phyloP scores from a whole-genome alignment of 1,139 yeast genomes.

The Taiozyma sp. region DNA sequence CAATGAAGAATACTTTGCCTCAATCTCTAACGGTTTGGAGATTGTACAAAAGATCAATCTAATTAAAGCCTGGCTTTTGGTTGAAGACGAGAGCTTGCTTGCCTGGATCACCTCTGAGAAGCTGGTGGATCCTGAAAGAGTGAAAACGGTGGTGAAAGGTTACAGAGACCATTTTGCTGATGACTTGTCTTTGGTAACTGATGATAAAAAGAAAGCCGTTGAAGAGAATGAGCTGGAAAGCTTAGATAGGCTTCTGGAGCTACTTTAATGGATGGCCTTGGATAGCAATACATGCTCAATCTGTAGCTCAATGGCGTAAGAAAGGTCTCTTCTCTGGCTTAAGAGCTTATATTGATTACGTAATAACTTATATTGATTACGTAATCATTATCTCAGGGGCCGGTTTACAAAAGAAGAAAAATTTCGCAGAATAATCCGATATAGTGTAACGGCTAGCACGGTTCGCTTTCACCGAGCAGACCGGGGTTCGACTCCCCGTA shows the following conservation, averaged over 20 bases:
- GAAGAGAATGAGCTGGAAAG: not conserved
- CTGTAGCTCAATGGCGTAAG: not conserved
- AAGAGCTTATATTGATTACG: too few species aligned
- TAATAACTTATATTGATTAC: not conserved
- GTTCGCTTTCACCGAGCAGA: slow-evolving; percentile 80
- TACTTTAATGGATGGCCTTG: not conserved
- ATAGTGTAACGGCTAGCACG: slow-evolving; percentile 82
- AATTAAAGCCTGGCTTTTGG: slow-evolving; percentile 7
- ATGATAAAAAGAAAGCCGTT: not conserved
- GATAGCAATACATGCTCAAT: too few species aligned
- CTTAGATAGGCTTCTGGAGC: not conserved
- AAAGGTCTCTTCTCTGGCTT: too few species aligned
- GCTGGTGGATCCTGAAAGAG: not conserved
- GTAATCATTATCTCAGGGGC: not conserved
- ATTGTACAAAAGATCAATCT: slow-evolving; percentile 7
- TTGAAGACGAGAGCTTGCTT: slow-evolving; percentile 6
- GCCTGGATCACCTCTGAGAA: not conserved
- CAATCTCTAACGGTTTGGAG: slow-evolving; percentile 4
- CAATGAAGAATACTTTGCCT: not conserved
- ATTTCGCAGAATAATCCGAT: slow-evolving; percentile 40
- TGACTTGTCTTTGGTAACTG: not conserved
- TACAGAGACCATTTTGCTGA: not conserved
- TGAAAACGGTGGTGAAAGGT: not conserved
- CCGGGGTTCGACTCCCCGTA: slow-evolving; percentile 85
- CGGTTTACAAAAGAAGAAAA: not conserved